A percentile compares a stretch with the other conserved stretches of the same genome.
Evolutionary conservation across 169 alveolate genomes (phyloP).

Genomic region (Cryptosporidium sp.): DNA sequence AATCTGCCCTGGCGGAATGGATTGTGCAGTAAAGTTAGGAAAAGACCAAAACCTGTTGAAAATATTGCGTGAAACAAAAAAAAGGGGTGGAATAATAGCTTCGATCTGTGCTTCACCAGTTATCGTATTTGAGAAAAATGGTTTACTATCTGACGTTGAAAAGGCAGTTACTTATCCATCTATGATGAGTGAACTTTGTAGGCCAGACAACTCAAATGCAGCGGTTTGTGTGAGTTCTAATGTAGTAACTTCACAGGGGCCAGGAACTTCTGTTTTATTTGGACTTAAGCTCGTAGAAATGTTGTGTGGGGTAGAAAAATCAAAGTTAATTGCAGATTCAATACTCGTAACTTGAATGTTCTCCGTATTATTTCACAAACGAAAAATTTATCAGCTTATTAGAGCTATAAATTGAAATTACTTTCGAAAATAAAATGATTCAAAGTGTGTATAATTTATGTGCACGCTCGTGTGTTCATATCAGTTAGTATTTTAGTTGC

Average conservation of each 20-base stretch:
- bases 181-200: constrained; percentile 54
- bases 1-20: constrained; percentile 87
- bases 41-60: constrained; percentile 77
- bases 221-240: constrained; percentile 77
- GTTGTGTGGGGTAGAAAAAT: constrained; percentile 47
- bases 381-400: not conserved
- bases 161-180: constrained; percentile 77
- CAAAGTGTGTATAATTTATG: constrained; percentile 14
- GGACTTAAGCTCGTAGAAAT: constrained; percentile 67
- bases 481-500: not conserved
- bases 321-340: constrained; percentile 26
- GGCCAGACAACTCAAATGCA: constrained; percentile 27
- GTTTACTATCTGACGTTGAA: constrained; percentile 82
- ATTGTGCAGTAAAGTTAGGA: constrained; percentile 80
- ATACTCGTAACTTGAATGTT: constrained; percentile 17
- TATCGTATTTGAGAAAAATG: constrained; percentile 84
- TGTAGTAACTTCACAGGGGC: constrained; percentile 78
- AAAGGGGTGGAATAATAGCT: constrained; percentile 82
- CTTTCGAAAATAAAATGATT: not conserved
- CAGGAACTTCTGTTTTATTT: constrained; percentile 77
- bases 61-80: constrained; percentile 79
- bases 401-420: not conserved
- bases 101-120: constrained; percentile 92
- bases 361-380: not conserved
- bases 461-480: constrained; percentile 45